Evolutionary conservation across 805 yeast species (phyloP), one percentile per base, ranked within the genome.

Genomic region (Pichia kluyveri): DNA sequence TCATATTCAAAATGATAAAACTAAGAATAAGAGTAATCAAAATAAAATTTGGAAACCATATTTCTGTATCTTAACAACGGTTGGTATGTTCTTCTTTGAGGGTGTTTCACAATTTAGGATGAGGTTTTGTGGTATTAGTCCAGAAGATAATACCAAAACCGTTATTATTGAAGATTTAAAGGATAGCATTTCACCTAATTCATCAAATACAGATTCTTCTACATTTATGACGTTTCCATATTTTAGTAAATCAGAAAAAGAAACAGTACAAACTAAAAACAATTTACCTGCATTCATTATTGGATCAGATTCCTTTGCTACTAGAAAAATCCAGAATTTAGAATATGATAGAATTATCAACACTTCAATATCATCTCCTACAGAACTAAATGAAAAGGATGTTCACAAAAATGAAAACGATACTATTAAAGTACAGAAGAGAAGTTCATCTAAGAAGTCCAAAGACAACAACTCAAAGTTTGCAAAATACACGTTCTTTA

Each of bases 71-170:
- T 56, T 77, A 42, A 77, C 82, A 0, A 62, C 75, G 0, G 67
- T 73, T 50, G 82, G 82, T 1, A 53, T 77, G 19, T 61, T 75
- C 14, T 60, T 77, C 31, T 77, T 70, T 57, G 74, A 71, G 39
- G 66, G 64, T 42, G 53, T 67, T 41, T 64, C 67, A 27, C 64
- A 59, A 26, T 61, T 71, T 48, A 61, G 58, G 46, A 60, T 66
- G 63, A 54, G 48, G n/a, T 56, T 56, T 46, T 50, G 54, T 11
- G 52, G 55, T 10, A 48, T 49, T 27, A 41, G 48, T 17, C 39
- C 39, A 1, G 27, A 41, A 1, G 54, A 54, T 36, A 41, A 38
- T 11, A 41, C 31, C 2, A 60, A 58, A 36, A 53, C 54, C 4
- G 56, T 63, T 10, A 49, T 64, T 3, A 49, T 65, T 37, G 69